Percentiles rank a stretch among this genome's conserved stretches.
Evolutionary conservation across 192 early-diverging fungal genomes (phyloP).

Genomic region (Chytriomyces sp.): DNA sequence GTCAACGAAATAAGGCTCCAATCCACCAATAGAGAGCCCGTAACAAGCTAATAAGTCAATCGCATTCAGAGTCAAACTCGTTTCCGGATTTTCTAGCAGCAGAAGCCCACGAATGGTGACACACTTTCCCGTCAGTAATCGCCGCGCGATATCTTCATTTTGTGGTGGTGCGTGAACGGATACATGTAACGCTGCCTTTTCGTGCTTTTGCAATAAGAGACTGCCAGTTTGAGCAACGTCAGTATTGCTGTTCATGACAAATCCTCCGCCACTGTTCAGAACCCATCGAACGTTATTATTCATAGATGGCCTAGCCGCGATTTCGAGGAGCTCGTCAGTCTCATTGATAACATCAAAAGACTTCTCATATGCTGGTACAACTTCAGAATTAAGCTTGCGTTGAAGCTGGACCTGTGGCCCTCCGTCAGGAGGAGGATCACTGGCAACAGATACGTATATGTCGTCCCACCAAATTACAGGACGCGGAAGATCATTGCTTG

Average conservation of each 20-base stretch:
- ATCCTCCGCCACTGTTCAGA: conserved; percentile 17
- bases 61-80: conserved; percentile 54
- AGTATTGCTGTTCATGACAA: conserved; percentile 33
- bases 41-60: conserved; percentile 64
- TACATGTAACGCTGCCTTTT: conserved; percentile 52
- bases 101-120: conserved; percentile 60
- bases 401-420: conserved; percentile 26
- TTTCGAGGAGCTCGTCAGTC: conserved; percentile 56
- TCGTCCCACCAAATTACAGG: conserved; percentile 56
- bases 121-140: conserved; percentile 56
- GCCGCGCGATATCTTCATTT: conserved; percentile 26
- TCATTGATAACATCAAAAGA: conserved; percentile 47
- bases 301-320: conserved; percentile 53
- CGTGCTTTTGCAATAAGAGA: conserved; percentile 44
- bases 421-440: conserved; percentile 6
- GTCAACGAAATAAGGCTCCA: conserved; percentile 59
- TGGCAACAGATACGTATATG: conserved; percentile 43
- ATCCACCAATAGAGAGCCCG: conserved; percentile 59
- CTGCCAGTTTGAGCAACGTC: conserved; percentile 18
- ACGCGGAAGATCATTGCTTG: not conserved
- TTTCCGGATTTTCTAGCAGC: conserved; percentile 58
- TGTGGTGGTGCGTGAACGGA: conserved; percentile 56
- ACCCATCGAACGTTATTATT: conserved; percentile 50
- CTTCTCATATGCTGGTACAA: conserved; percentile 38
- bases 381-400: conserved; percentile 25